Percentiles rank a stretch among this genome's conserved stretches.
Conservation (phyloP, 2,329 filamentous ascomycete species). For the Sphaerulina vaccinii region DNA sequence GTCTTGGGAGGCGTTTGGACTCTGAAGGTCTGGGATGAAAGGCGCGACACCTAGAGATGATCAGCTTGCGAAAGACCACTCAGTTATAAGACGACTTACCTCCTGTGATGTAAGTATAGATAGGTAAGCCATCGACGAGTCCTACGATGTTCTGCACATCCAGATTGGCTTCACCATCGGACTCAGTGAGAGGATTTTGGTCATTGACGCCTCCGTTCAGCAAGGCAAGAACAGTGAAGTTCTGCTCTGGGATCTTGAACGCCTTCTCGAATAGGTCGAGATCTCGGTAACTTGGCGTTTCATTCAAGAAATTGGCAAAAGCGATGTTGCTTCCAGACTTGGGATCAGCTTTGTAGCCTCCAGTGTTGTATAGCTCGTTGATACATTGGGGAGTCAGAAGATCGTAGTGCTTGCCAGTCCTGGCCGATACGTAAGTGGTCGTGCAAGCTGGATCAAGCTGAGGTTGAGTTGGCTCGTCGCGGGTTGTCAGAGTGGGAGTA, state of each 20-base stretch:
- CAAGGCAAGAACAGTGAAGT: constrained; percentile 38
- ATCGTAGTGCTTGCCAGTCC: constrained; percentile 6
- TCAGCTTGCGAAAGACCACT: no score
- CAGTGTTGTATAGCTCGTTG: constrained; percentile 52
- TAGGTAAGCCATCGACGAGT: constrained; percentile 54
- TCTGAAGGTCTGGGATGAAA: constrained; percentile 47
- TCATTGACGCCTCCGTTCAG: constrained; percentile 26
- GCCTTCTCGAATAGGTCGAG: constrained; percentile 42
- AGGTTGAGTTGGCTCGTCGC: neutral
- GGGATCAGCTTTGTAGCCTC: constrained; percentile 45
- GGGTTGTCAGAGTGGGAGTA: neutral
- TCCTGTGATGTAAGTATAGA: constrained; percentile 41
- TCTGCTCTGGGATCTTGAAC: constrained; percentile 43
- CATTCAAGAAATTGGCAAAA: constrained; percentile 54
- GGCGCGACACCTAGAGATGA: constrained; percentile 39
- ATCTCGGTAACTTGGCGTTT: constrained; percentile 51
- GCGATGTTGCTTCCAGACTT: constrained; percentile 50
- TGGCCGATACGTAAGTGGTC: neutral
- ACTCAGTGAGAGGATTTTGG: constrained; percentile 20
- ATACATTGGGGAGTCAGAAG: constrained; percentile 50
- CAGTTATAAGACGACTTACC: constrained; percentile 28
- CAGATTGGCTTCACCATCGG: constrained; percentile 56
- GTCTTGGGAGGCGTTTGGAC: constrained; percentile 43
- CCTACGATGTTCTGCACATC: constrained; percentile 63
- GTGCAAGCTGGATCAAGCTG: constrained; percentile 13